A percentile compares a stretch with the other conserved stretches of the same genome.
These are phyloP conservation scores for Imleria badia DNA, from an alignment of 768 basidiomycete species.

Conservation along the genomic window DNA sequence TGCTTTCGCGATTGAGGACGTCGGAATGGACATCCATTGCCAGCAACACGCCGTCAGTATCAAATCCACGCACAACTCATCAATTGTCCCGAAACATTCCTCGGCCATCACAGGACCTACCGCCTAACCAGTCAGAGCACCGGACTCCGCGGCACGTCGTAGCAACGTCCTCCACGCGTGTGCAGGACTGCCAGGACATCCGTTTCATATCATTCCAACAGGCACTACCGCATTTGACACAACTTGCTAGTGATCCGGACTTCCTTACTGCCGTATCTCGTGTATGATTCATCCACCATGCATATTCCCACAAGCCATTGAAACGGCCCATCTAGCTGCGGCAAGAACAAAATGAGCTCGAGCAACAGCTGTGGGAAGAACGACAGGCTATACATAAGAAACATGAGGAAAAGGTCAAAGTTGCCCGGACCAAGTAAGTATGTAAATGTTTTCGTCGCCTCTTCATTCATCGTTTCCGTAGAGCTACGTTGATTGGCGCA, in stretches of 20 bases:
- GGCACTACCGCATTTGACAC: constrained; percentile 63
- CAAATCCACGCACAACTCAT: constrained; percentile 10
- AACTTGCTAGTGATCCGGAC: constrained; percentile 51
- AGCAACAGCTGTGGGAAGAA: constrained; percentile 68
- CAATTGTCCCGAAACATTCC: constrained; percentile 9
- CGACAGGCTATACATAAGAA: constrained; percentile 58
- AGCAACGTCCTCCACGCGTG: constrained; percentile 5
- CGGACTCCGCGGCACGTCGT: constrained; percentile 14
- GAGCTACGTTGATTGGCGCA: constrained; percentile 66
- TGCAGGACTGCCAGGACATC: constrained; percentile 46
- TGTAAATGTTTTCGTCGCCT: not conserved
- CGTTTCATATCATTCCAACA: constrained; percentile 64
- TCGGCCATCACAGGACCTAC: constrained; percentile 16
- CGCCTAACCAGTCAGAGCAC: constrained; percentile 3
- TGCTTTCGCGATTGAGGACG: constrained; percentile 60
- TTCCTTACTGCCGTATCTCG: constrained; percentile 52
- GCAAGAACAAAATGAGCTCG: constrained; percentile 67
- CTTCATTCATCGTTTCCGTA: constrained; percentile 27
- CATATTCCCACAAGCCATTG: constrained; percentile 6
- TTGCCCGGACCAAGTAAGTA: constrained; percentile 63
- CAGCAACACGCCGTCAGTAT: constrained; percentile 7
- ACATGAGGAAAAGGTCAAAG: constrained; percentile 70
- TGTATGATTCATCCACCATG: constrained; percentile 38
- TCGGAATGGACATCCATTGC: constrained; percentile 22
- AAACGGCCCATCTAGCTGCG: constrained; percentile 53